phyloP scores from a whole-genome alignment of 2,329 filamentous ascomycete species.

The Colletotrichum tanaceti region DNA sequence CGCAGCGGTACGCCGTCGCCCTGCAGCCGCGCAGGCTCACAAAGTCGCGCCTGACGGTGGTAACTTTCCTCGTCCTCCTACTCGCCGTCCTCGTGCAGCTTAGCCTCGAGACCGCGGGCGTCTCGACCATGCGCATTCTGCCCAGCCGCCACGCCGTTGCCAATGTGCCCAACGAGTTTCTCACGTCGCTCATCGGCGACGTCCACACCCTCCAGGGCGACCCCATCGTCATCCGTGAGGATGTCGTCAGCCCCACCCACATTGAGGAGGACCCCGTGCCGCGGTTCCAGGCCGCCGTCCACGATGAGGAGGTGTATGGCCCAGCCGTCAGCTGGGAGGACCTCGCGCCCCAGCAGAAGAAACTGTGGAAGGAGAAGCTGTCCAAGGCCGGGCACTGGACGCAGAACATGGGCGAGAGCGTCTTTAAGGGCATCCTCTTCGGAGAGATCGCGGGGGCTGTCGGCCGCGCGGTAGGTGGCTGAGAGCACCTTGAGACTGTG shows the following conservation, averaged over 20 bases:
- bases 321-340: constrained; percentile 77
- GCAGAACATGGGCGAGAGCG: constrained; percentile 79
- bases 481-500: neutral
- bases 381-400: constrained; percentile 80
- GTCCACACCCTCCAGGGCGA: constrained; percentile 48
- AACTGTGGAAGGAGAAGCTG: constrained; percentile 76
- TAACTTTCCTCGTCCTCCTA: constrained; percentile 68
- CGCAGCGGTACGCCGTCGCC: constrained; percentile 77
- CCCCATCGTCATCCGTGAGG: constrained; percentile 54
- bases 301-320: constrained; percentile 60
- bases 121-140: constrained; percentile 58
- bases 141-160: constrained; percentile 5
- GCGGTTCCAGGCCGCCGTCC: constrained; percentile 56
- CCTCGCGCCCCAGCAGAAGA: constrained; percentile 70
- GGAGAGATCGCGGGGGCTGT: constrained; percentile 75
- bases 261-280: constrained; percentile 42
- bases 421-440: constrained; percentile 83
- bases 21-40: constrained; percentile 65
- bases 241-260: constrained; percentile 42
- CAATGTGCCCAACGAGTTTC: constrained; percentile 47
- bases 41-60: constrained; percentile 62
- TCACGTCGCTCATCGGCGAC: constrained; percentile 53
- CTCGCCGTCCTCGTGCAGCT: constrained; percentile 72
- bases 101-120: constrained; percentile 72
- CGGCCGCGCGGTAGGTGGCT: constrained; percentile 57